phyloP scores from a whole-genome alignment of 2,329 filamentous ascomycete genomes.

The Talaromyces albobiverticillius region DNA sequence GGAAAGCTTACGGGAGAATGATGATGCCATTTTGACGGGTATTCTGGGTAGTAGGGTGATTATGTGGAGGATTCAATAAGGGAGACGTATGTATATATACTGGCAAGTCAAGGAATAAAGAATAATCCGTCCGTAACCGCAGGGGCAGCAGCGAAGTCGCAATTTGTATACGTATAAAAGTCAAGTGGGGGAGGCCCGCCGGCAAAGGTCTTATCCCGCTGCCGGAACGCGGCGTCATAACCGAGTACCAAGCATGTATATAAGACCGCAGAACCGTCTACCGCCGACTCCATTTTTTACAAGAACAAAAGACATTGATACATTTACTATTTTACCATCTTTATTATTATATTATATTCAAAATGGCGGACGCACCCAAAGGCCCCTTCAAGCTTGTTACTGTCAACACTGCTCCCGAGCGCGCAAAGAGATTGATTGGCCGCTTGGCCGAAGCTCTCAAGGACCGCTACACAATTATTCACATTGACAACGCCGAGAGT shows the following conservation, averaged over 20 bases:
- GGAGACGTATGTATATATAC: background rate
- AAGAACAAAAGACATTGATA: background rate
- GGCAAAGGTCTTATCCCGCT: conserved; percentile 17
- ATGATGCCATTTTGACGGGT: conserved; percentile 30
- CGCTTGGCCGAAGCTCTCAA: conserved; percentile 60
- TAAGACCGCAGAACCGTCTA: background rate
- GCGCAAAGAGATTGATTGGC: conserved; percentile 62
- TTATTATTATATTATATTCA: conserved; percentile 15
- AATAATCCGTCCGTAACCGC: background rate
- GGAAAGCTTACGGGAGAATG: conserved; percentile 29
- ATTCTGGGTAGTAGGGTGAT: background rate
- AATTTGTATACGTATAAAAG: background rate
- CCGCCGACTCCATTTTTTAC: background rate
- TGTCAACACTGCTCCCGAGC: conserved; percentile 65
- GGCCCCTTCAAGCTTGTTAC: conserved; percentile 64
- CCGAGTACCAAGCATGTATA: background rate
- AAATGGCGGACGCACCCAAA: conserved; percentile 30
- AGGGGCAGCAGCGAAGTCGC: background rate
- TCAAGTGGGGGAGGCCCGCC: conserved; percentile 19
- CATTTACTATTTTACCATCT: background rate
- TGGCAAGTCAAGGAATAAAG: background rate
- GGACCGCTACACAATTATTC: conserved; percentile 61
- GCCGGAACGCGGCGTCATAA: background rate
- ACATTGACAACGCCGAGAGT: conserved; percentile 63
- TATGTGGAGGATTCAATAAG: background rate